Evolutionary conservation across 208 protist species (phyloP).

Genomic region (Crithidia bombi): DNA sequence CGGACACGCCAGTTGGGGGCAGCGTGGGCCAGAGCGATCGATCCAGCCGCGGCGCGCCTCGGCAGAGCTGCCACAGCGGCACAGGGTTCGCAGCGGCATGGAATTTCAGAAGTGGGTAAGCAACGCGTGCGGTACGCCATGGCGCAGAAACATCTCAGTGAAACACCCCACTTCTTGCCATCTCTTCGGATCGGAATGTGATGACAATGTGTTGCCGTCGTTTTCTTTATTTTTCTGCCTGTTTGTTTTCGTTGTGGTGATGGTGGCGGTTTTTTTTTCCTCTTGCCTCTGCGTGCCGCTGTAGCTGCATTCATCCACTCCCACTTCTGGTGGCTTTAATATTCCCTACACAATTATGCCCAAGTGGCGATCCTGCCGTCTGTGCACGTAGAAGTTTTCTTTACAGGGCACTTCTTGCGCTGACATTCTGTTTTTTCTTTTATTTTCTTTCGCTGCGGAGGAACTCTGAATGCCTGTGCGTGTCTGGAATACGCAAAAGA

Average conservation of each 20-base stretch:
- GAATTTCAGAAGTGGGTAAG: slow-evolving; percentile 25
- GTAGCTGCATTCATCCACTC: too few relatives aligned
- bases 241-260: background rate
- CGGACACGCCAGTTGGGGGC: slow-evolving; percentile 23
- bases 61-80: background rate
- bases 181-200: slow-evolving; percentile 6
- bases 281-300: too few relatives aligned
- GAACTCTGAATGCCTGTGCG: too few relatives aligned
- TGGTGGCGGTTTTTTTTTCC: background rate
- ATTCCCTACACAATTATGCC: too few relatives aligned
- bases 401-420: too few relatives aligned
- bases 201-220: background rate
- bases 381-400: background rate
- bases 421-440: background rate
- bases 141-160: slow-evolving; percentile 20
- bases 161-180: slow-evolving; percentile 18
- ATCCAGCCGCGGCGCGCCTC: background rate
- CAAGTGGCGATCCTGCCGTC: background rate
- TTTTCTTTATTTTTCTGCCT: background rate
- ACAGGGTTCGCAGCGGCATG: slow-evolving; percentile 1
- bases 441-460: background rate
- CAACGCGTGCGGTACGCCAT: slow-evolving; percentile 28
- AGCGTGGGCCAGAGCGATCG: slow-evolving; percentile 11
- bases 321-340: too few relatives aligned
- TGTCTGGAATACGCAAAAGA: too few relatives aligned